A percentile compares a stretch with the other conserved stretches of the same genome.
These are phyloP conservation scores for Neurospora pannonica DNA, from an alignment of 495 filamentous ascomycete genomes.

Conservation along the genomic window DNA sequence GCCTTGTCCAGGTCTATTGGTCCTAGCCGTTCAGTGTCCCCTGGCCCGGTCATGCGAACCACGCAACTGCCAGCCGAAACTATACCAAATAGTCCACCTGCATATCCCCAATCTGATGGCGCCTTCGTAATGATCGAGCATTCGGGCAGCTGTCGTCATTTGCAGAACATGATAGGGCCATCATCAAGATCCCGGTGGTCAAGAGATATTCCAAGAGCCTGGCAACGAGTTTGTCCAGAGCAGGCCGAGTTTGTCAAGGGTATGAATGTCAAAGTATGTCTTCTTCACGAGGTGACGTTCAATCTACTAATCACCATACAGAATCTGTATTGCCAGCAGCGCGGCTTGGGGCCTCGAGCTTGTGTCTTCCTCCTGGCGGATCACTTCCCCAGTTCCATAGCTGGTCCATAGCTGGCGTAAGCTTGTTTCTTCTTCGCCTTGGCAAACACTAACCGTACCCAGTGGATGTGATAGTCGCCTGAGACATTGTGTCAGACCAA, in stretches of 20 bases:
- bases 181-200: neutral
- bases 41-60: neutral
- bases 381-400: neutral
- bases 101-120: neutral
- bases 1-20: neutral
- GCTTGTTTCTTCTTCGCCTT: neutral
- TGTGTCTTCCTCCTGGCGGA: neutral
- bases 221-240: neutral
- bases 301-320: neutral
- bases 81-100: neutral
- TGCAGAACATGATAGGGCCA: neutral
- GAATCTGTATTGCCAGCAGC: neutral
- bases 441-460: neutral
- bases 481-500: neutral
- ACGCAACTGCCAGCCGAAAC: neutral
- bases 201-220: neutral
- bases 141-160: neutral
- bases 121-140: neutral
- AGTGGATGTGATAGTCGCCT: neutral
- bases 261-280: neutral
- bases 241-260: neutral
- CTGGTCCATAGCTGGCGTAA: neutral
- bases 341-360: neutral
- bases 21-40: neutral
- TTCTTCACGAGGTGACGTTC: neutral